Conservation (phyloP, 768 basidiomycete species). For the Boletus reticulatus region DNA sequence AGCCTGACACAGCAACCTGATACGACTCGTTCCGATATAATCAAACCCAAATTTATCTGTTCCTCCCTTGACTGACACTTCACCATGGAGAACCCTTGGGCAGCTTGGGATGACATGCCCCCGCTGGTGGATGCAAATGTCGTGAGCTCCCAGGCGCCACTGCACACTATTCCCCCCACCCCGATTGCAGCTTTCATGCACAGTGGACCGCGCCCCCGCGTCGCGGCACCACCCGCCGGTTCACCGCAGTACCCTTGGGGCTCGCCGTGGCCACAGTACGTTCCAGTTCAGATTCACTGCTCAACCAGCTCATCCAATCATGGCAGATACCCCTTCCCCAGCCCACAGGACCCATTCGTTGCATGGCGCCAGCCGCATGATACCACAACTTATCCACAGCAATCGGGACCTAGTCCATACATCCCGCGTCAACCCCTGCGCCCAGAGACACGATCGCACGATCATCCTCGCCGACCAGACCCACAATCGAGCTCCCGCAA, state of each 20-base stretch:
- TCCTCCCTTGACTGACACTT: neutral
- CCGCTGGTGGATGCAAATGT: conserved; percentile 20
- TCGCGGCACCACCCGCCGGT: conserved; percentile 1
- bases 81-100: conserved; percentile 16
- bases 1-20: conserved; percentile 19
- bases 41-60: neutral
- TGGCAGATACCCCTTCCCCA: conserved; percentile 6
- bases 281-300: neutral
- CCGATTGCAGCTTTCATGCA: conserved; percentile 15
- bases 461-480: conserved; percentile 2
- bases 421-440: conserved; percentile 22
- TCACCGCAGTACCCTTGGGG: conserved; percentile 13
- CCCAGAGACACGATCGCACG: conserved; percentile 9
- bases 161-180: conserved; percentile 27
- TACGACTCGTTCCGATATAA: conserved; percentile 20
- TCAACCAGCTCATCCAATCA: neutral
- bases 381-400: conserved; percentile 10
- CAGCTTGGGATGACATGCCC: conserved; percentile 26
- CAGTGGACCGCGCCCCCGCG: conserved; percentile 12
- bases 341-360: conserved; percentile 15
- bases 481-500: neutral
- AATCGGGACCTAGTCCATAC: conserved; percentile 30
- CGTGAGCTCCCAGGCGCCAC: neutral
- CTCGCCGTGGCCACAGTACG: conserved; percentile 17
- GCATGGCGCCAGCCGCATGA: conserved; percentile 4